phyloP scores from a whole-genome alignment of 78 protist genomes.

The Dictyostelium citrinum region DNA sequence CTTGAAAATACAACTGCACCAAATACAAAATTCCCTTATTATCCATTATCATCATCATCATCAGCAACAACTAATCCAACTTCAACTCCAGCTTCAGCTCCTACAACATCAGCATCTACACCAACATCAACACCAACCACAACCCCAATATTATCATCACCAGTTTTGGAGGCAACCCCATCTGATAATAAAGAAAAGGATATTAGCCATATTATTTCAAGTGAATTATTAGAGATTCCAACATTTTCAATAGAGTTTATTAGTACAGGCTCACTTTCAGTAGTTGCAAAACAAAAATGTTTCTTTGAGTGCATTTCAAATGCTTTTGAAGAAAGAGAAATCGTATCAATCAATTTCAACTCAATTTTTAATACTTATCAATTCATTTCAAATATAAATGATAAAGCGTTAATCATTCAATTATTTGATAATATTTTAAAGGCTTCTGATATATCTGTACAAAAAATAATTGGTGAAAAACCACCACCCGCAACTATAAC shows the following conservation, averaged over 20 bases:
- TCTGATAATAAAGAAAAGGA: background rate
- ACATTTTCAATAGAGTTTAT: slow-evolving; percentile 47
- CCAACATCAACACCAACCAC: background rate
- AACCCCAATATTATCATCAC: background rate
- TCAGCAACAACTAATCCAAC: background rate
- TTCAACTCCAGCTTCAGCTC: background rate
- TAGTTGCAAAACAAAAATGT: slow-evolving; percentile 52
- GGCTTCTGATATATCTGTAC: slow-evolving; percentile 46
- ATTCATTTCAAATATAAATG: slow-evolving; percentile 51
- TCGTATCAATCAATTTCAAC: slow-evolving; percentile 49
- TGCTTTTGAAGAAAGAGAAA: slow-evolving; percentile 59
- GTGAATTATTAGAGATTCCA: slow-evolving; percentile 44
- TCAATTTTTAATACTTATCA: slow-evolving; percentile 61
- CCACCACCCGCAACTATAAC: background rate
- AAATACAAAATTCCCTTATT: slow-evolving; percentile 16
- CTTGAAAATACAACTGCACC: slow-evolving; percentile 22
- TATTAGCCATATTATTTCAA: background rate
- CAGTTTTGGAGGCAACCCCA: background rate
- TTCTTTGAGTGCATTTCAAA: slow-evolving; percentile 46
- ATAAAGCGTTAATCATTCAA: background rate
- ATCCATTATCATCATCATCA: background rate
- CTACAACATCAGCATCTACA: background rate
- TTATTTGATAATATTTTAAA: slow-evolving; percentile 51
- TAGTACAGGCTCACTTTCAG: background rate
- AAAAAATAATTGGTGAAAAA: background rate